Conservation (phyloP, 345 rosid species). For the Acer campestre region DNA sequence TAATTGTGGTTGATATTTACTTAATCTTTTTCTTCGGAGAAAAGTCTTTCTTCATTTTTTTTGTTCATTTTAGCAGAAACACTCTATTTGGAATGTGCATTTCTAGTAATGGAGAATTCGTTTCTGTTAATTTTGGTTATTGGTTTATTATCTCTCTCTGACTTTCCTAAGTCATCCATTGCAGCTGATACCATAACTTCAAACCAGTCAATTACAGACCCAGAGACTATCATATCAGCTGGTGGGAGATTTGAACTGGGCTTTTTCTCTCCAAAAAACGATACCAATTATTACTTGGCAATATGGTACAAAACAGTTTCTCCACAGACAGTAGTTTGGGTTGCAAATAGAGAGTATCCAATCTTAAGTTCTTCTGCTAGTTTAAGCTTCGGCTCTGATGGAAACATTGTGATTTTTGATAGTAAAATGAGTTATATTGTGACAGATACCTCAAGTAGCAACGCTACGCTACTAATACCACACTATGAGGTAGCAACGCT, state of each 20-base stretch:
- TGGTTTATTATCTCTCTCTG: background rate
- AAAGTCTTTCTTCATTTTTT: too few species aligned
- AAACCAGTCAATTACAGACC: background rate
- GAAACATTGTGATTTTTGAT: too few species aligned
- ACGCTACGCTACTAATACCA: too few species aligned
- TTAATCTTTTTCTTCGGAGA: too few species aligned
- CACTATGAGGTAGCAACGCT: too few species aligned
- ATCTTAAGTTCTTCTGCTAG: slow-evolving; percentile 13
- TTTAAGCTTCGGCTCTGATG: background rate
- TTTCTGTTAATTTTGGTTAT: background rate
- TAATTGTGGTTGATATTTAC: too few species aligned
- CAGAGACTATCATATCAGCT: slow-evolving; percentile 23
- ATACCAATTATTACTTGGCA: slow-evolving; percentile 37
- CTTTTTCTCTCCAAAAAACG: slow-evolving; percentile 22
- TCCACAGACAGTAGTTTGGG: slow-evolving; percentile 32
- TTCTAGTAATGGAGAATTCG: background rate
- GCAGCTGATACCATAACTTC: slow-evolving; percentile 6
- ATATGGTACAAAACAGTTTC: slow-evolving; percentile 34
- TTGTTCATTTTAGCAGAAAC: too few species aligned
- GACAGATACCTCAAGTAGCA: too few species aligned
- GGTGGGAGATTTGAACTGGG: slow-evolving; percentile 28
- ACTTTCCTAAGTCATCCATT: background rate
- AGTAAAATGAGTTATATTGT: too few species aligned
- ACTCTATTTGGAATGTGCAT: background rate
- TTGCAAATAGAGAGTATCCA: slow-evolving; percentile 43